phyloP scores from a whole-genome alignment of 108 stramenopile genomes.

The Fistulifera pelliculosa region DNA sequence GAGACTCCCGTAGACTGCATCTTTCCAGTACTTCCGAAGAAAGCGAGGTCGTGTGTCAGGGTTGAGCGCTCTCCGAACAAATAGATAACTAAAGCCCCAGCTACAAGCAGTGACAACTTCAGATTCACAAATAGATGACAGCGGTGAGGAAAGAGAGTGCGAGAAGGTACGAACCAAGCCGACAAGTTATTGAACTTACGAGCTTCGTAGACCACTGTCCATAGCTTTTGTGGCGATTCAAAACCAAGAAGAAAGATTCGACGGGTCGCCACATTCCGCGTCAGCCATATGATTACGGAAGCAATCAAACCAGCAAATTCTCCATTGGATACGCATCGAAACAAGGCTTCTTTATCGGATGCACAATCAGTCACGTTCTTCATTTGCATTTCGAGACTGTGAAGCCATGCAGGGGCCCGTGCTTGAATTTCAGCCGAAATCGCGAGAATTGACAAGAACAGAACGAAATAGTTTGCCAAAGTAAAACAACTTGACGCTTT shows the following conservation, averaged over 20 bases:
- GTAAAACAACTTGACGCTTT: constrained; percentile 74
- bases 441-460: constrained; percentile 75
- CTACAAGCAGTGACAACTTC: constrained; percentile 60
- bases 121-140: too few species aligned
- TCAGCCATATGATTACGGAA: constrained; percentile 62
- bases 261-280: constrained; percentile 60
- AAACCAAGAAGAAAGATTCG: constrained; percentile 82
- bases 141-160: too few species aligned
- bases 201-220: constrained; percentile 81
- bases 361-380: constrained; percentile 76
- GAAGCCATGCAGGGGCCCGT: constrained; percentile 62
- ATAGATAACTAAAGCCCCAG: constrained; percentile 76
- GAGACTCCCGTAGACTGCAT: constrained; percentile 83
- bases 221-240: constrained; percentile 64
- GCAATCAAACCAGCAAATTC: constrained; percentile 77
- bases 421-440: constrained; percentile 78
- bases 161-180: too few species aligned
- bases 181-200: too few species aligned
- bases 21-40: constrained; percentile 82
- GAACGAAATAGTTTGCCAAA: constrained; percentile 68
- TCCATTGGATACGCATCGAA: constrained; percentile 65
- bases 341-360: constrained; percentile 64
- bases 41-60: constrained; percentile 71
- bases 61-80: constrained; percentile 80
- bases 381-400: constrained; percentile 51